Evolutionary conservation across 2,329 filamentous ascomycete species (phyloP).

Genomic region (Sarocladium kiliense): DNA sequence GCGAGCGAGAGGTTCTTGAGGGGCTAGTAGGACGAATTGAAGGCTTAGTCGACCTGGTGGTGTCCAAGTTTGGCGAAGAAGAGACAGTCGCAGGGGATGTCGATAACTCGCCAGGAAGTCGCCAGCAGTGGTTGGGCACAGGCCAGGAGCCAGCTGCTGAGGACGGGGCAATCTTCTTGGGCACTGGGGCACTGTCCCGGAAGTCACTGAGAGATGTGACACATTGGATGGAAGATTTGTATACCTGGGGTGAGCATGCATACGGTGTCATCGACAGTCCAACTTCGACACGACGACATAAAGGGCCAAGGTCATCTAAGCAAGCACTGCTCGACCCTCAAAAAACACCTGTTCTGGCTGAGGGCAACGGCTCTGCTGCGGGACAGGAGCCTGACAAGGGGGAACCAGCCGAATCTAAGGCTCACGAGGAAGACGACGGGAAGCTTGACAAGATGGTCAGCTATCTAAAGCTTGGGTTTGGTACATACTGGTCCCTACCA

Average conservation of each 20-base stretch:
- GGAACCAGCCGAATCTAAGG: background rate
- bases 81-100: slow-evolving; percentile 22
- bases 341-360: background rate
- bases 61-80: slow-evolving; percentile 72
- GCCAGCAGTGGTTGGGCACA: slow-evolving; percentile 63
- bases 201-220: slow-evolving; percentile 68
- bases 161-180: slow-evolving; percentile 84
- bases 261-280: slow-evolving; percentile 83
- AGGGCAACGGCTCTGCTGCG: background rate
- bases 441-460: slow-evolving; percentile 53
- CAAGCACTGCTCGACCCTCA: background rate
- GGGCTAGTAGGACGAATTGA: slow-evolving; percentile 76
- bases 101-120: slow-evolving; percentile 11
- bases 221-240: slow-evolving; percentile 85
- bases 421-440: slow-evolving; percentile 26
- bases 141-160: slow-evolving; percentile 62
- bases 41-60: slow-evolving; percentile 81
- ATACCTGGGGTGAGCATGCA: slow-evolving; percentile 74
- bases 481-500: slow-evolving; percentile 57
- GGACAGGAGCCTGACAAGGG: background rate
- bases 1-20: slow-evolving; percentile 88
- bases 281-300: slow-evolving; percentile 49
- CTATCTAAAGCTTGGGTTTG: slow-evolving; percentile 63
- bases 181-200: slow-evolving; percentile 66
- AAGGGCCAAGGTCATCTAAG: background rate